Percentiles rank a stretch among this genome's conserved stretches.
These are phyloP conservation scores for Paraurostyla sp. DNA, from an alignment of 73 alveolate species.

Conservation along the genomic window DNA sequence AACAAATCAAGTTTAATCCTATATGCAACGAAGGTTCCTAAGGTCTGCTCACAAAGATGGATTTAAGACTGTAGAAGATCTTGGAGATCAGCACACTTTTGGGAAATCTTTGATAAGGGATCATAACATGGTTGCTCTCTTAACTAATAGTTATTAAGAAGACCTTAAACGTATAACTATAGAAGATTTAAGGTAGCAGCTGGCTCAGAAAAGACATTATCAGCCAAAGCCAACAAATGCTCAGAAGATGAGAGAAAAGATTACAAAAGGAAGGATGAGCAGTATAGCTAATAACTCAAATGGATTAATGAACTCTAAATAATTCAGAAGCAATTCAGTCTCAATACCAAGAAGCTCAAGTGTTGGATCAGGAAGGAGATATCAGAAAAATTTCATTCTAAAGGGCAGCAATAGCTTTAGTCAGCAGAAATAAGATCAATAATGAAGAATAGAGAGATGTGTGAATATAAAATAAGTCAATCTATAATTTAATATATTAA, in stretches of 20 bases:
- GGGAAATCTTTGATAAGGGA: not conserved
- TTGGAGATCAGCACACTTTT: slow-evolving; percentile 11
- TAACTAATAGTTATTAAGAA: slow-evolving; percentile 28
- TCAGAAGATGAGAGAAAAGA: not conserved
- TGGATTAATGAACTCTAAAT: too few species aligned
- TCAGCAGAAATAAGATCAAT: too few species aligned
- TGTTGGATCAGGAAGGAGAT: too few species aligned
- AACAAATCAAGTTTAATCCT: not conserved
- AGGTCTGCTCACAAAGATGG: slow-evolving; percentile 4
- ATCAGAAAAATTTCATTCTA: too few species aligned
- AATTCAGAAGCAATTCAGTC: too few species aligned
- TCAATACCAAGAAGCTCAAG: too few species aligned
- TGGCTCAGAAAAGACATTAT: not conserved
- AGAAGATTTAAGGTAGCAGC: not conserved
- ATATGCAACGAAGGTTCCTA: not conserved
- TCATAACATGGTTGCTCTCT: slow-evolving; percentile 41
- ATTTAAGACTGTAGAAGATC: not conserved
- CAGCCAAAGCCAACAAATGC: slow-evolving; percentile 14
- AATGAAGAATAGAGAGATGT: too few species aligned
- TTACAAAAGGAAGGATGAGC: too few species aligned
- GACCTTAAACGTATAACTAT: slow-evolving; percentile 17
- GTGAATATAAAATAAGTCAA: too few species aligned
- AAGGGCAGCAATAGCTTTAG: too few species aligned
- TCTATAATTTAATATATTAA: too few species aligned
- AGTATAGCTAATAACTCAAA: too few species aligned